Evolutionary conservation across 768 basidiomycete species (phyloP).

Genomic region (Boletellus ananiceps): DNA sequence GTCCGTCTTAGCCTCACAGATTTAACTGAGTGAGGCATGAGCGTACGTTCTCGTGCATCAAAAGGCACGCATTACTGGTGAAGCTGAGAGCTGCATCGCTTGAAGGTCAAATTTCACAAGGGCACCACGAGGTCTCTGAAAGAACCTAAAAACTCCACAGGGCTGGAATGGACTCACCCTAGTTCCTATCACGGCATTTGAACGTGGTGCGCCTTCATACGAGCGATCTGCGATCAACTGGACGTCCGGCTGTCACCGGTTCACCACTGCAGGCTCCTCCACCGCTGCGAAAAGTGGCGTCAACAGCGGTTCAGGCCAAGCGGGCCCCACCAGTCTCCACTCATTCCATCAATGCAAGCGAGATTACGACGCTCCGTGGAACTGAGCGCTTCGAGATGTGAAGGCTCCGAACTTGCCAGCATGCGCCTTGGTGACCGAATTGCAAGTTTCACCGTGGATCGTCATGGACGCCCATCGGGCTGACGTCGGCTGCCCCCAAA

Average conservation of each 20-base stretch:
- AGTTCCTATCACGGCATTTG: background rate
- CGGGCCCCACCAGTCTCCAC: no score
- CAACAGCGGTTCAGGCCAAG: background rate
- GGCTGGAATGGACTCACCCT: background rate
- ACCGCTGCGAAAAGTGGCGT: background rate
- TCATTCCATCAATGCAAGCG: slow-evolving; percentile 1
- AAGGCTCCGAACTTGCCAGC: background rate
- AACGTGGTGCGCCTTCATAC: background rate
- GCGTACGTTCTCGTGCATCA: no score
- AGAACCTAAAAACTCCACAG: background rate
- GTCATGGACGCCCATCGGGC: background rate
- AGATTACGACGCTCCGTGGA: background rate
- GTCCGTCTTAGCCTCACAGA: no score
- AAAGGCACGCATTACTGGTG: no score
- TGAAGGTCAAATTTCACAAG: background rate
- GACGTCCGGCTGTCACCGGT: slow-evolving; percentile 3
- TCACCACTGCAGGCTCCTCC: background rate
- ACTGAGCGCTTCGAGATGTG: background rate
- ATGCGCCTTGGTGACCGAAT: background rate
- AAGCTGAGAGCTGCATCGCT: no score
- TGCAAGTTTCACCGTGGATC: background rate
- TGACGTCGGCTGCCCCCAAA: background rate
- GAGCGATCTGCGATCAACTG: slow-evolving; percentile 1
- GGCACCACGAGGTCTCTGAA: background rate
- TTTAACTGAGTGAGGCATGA: no score